A percentile compares a stretch with the other conserved stretches of the same genome.
Evolutionary conservation across 2,329 filamentous ascomycete species (phyloP).

Genomic region (Lachnum nothofagi): DNA sequence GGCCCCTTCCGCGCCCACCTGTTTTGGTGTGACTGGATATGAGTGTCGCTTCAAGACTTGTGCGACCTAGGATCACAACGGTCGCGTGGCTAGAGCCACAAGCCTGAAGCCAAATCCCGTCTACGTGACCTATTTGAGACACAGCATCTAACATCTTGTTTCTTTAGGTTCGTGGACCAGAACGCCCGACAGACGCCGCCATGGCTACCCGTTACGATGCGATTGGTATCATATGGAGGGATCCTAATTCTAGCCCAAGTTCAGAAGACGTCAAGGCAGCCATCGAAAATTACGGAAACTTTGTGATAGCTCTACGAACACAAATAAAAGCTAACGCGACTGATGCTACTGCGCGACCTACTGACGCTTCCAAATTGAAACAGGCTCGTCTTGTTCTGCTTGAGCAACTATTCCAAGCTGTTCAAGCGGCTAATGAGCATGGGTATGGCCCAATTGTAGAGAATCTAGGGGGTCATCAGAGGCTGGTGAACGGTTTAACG

Average conservation of each 20-base stretch:
- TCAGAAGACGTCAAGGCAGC: constrained; percentile 27
- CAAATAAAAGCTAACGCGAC: constrained; percentile 28
- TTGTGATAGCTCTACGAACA: constrained; percentile 28
- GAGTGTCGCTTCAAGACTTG: too few species aligned
- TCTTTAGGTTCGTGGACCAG: constrained; percentile 26
- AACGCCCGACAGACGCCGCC: constrained; percentile 39
- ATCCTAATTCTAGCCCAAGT: constrained; percentile 29
- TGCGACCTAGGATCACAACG: too few species aligned
- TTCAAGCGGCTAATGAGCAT: constrained; percentile 50
- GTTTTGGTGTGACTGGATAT: too few species aligned
- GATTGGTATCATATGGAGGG: constrained; percentile 47
- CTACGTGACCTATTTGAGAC: neutral
- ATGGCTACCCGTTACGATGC: constrained; percentile 51
- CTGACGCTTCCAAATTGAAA: constrained; percentile 37
- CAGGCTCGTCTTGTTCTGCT: constrained; percentile 41
- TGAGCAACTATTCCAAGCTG: constrained; percentile 45
- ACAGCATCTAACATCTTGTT: neutral
- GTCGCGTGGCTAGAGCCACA: too few species aligned
- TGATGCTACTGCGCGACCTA: constrained; percentile 21
- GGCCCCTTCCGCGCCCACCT: too few species aligned
- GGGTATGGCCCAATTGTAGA: constrained; percentile 53
- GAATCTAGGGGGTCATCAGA: constrained; percentile 54
- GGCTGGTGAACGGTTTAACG: constrained; percentile 50
- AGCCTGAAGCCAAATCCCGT: too few species aligned
- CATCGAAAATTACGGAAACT: constrained; percentile 31